These are phyloP conservation scores for Aristolochia contorta DNA, from an alignment of 164 flowering plant species.

Conservation along the genomic window DNA sequence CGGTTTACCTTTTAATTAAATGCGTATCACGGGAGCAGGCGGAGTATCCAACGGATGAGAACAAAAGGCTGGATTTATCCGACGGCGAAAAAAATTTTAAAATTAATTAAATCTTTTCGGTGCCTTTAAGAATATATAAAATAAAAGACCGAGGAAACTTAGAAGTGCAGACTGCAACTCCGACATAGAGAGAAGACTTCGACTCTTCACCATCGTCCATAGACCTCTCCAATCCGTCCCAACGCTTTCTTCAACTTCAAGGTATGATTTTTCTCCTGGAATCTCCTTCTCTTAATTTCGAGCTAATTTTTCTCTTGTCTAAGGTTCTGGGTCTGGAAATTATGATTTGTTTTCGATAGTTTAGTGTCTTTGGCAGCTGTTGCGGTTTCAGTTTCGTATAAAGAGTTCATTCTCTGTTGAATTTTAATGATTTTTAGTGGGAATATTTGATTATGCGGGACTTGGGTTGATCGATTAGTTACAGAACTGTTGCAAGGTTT, in stretches of 20 bases:
- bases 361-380: too few species aligned
- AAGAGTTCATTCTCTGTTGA: too few species aligned
- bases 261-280: neutral
- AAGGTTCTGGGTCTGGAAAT: neutral
- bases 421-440: too few species aligned
- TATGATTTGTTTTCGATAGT: too few species aligned
- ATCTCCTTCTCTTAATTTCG: neutral
- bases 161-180: conserved; percentile 1
- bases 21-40: too few species aligned
- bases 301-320: neutral
- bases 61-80: neutral
- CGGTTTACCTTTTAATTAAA: too few species aligned
- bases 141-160: neutral
- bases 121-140: neutral
- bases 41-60: neutral
- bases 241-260: conserved; percentile 3
- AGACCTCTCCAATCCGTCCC: neutral
- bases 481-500: too few species aligned
- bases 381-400: too few species aligned
- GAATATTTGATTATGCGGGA: too few species aligned
- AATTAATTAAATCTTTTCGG: too few species aligned
- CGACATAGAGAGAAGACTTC: neutral
- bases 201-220: neutral
- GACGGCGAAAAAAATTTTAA: neutral
- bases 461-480: too few species aligned